Evolutionary conservation across 495 filamentous ascomycete species (phyloP).

Genomic region (Tirmania nivea): DNA sequence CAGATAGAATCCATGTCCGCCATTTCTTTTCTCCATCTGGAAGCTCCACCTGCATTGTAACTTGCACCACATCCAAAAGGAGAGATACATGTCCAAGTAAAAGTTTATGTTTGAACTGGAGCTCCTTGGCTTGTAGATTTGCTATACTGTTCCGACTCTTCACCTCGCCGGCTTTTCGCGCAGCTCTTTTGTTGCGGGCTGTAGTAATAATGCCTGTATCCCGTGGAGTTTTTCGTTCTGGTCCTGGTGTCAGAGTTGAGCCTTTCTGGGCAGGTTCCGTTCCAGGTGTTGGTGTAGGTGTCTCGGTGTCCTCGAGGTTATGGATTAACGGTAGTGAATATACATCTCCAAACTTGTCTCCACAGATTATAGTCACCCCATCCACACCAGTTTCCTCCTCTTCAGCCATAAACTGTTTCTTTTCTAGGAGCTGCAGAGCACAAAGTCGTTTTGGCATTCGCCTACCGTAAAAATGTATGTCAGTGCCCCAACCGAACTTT

Average conservation of each 20-base stretch:
- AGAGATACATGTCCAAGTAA: slow-evolving; percentile 87
- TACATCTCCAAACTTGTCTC: slow-evolving; percentile 92
- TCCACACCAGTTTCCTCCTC: slow-evolving; percentile 18
- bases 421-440: slow-evolving; percentile 41
- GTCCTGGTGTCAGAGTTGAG: slow-evolving; percentile 1
- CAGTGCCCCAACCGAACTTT: background rate
- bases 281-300: background rate
- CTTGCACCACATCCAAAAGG: slow-evolving; percentile 51
- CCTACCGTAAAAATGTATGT: slow-evolving; percentile 24
- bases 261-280: background rate
- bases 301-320: slow-evolving; percentile 3
- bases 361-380: slow-evolving; percentile 47
- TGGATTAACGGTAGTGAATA: slow-evolving; percentile 63
- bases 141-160: slow-evolving; percentile 15
- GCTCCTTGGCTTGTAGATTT: slow-evolving; percentile 15
- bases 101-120: slow-evolving; percentile 46
- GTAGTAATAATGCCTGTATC: slow-evolving; percentile 26
- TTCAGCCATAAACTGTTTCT: no score
- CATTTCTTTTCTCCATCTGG: slow-evolving; percentile 15
- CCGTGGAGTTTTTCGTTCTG: slow-evolving; percentile 22
- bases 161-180: slow-evolving; percentile 11
- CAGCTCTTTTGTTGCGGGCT: slow-evolving; percentile 8
- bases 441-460: slow-evolving; percentile 75
- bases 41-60: slow-evolving; percentile 6
- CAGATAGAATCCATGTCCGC: slow-evolving; percentile 57